Evolutionary conservation across 1,284 basidiomycete species (phyloP), one percentile per base, ranked within the genome.

Genomic region (Tilletia indica): DNA sequence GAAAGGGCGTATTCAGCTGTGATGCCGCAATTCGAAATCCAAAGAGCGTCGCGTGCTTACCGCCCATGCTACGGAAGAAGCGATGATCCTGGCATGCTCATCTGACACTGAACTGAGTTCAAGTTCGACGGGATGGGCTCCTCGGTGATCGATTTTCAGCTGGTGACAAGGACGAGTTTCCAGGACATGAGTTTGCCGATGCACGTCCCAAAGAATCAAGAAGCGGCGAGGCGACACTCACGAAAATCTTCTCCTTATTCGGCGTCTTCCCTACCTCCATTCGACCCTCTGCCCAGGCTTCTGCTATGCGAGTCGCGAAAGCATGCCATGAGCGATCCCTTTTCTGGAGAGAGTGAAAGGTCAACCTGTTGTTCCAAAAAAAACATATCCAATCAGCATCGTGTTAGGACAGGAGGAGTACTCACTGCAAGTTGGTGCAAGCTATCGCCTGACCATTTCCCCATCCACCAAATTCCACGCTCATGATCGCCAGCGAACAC

Each of bases 231-330:
- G 25, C 25, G 25, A 31, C 25, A 45, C 51, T 54, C 19, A 54
- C 19, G 19, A 19, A 8, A 9, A 25, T 9, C 16, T 19, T 54
- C 51, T n/a, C 16, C 51, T 25, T 54, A 6, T 8, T 8, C 51
- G 51, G n/a, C 19, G 19, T 6, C 6, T 54, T 54, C 19, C 16
- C 51, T 25, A n/a, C 19, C 16, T 19, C 51, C 19, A 54, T 19
- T 25, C 51, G 51, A n/a, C 51, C 51, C n/a, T 19, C 51, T 19
- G 51, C 21, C 51, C 51, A 54, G 16, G 51, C 51, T 25, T 54
- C 51, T 54, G 51, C 51, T 19, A 54, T 54, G 8, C 51, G 51
- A n/a, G 51, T n/a, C 21, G 51, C 51, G 21, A 54, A 54, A 25
- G 16, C 51, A 19, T 54, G 51, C 51, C 51, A 54, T 54, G 51